Evolutionary conservation across 768 basidiomycete species (phyloP).

Genomic region (Russula brevipes): DNA sequence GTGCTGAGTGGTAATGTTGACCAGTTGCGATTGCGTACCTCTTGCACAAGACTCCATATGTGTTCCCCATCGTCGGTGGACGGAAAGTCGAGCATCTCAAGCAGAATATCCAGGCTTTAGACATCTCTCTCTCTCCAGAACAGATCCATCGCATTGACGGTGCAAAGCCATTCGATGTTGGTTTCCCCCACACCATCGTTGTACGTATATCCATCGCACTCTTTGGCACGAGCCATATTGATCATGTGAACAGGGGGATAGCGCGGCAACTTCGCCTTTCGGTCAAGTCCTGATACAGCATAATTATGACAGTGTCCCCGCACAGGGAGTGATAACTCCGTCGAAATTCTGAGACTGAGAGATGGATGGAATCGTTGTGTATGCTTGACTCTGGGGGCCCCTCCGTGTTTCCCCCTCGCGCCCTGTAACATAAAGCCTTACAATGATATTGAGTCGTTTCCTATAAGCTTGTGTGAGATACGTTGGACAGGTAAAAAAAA

Average conservation of each 20-base stretch:
- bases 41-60: slow-evolving; percentile 48
- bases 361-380: background rate
- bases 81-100: slow-evolving; percentile 49
- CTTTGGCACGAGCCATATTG: background rate
- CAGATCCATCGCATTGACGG: slow-evolving; percentile 45
- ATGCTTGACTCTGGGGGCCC: background rate
- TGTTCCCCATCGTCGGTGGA: slow-evolving; percentile 49
- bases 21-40: slow-evolving; percentile 51
- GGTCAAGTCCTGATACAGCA: background rate
- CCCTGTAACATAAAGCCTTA: background rate
- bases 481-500: background rate
- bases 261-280: background rate
- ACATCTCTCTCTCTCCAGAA: slow-evolving; percentile 41
- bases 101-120: slow-evolving; percentile 47
- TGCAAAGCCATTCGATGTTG: slow-evolving; percentile 40
- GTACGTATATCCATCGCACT: slow-evolving; percentile 27
- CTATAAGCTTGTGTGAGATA: background rate
- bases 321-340: background rate
- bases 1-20: background rate
- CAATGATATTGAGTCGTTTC: background rate
- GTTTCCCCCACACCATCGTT: slow-evolving; percentile 39
- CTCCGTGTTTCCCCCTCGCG: background rate
- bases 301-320: background rate
- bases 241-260: background rate
- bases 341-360: background rate